Percentiles rank a stretch among this genome's conserved stretches.
Evolutionary conservation across 164 flowering plant genomes (phyloP).

Genomic region (Berberis vulgaris): DNA sequence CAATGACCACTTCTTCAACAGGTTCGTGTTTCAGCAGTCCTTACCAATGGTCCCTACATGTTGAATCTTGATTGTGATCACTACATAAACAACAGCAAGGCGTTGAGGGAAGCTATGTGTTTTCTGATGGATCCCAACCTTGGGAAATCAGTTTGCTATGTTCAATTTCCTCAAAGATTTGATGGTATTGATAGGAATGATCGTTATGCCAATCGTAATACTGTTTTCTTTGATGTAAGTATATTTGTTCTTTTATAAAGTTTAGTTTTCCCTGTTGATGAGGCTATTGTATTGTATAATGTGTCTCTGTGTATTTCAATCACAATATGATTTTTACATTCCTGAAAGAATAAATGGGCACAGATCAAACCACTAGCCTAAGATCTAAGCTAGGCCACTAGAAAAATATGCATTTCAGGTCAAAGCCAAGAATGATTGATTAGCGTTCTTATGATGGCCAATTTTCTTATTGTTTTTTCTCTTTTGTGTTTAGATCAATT

Average conservation of each 20-base stretch:
- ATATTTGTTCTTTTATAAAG: background rate
- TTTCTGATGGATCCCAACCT: constrained; percentile 5
- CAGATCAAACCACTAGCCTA: background rate
- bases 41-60: constrained; percentile 3
- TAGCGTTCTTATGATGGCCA: background rate
- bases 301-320: background rate
- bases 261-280: background rate
- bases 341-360: background rate
- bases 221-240: constrained; percentile 1
- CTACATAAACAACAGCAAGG: constrained; percentile 4
- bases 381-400: background rate
- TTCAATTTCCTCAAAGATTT: constrained; percentile 2
- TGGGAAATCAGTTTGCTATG: background rate
- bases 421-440: background rate
- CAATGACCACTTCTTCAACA: constrained; percentile 2
- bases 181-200: constrained; percentile 3
- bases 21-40: constrained; percentile 5
- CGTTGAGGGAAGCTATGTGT: constrained; percentile 2
- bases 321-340: background rate
- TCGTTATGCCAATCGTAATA: constrained; percentile 1
- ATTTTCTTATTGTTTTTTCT: background rate
- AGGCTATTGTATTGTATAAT: background rate
- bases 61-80: constrained; percentile 2
- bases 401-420: background rate
- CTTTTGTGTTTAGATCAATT: constrained; percentile 54